Conservation (phyloP, 2,329 filamentous ascomycete genomes). For the Pleoardoris graminearum region DNA sequence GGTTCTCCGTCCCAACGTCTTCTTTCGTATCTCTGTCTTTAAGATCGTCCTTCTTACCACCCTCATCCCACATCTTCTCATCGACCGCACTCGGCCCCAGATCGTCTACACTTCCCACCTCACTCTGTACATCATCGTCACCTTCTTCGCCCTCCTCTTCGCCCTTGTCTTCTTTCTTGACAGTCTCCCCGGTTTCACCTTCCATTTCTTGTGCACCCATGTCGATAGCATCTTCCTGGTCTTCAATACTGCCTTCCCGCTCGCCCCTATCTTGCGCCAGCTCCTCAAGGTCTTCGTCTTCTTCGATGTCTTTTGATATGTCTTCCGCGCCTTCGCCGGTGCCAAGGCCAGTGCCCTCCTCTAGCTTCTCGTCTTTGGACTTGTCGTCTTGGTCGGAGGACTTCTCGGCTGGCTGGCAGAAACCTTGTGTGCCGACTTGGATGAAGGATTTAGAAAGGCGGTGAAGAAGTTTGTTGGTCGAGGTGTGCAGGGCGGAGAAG, state of each 20-base stretch:
- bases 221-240: constrained; percentile 84
- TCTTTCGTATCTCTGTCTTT: constrained; percentile 78
- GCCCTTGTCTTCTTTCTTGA: constrained; percentile 59
- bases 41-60: constrained; percentile 74
- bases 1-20: constrained; percentile 53
- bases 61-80: constrained; percentile 98
- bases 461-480: constrained; percentile 74
- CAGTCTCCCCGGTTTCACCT: constrained; percentile 72
- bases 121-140: constrained; percentile 76
- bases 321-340: constrained; percentile 95
- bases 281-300: constrained; percentile 91
- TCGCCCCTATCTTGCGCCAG: constrained; percentile 81
- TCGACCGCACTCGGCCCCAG: constrained; percentile 88
- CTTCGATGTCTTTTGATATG: constrained; percentile 94
- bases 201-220: constrained; percentile 92
- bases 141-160: constrained; percentile 57
- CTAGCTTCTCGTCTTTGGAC: constrained; percentile 75
- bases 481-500: constrained; percentile 67
- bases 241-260: constrained; percentile 68
- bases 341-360: constrained; percentile 89
- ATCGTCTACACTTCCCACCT: constrained; percentile 88
- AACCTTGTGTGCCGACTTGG: constrained; percentile 80
- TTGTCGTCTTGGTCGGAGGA: constrained; percentile 66
- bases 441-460: constrained; percentile 76
- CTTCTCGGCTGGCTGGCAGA: constrained; percentile 87